phyloP scores from a whole-genome alignment of 768 basidiomycete species.

The Rhodocollybia butyracea region DNA sequence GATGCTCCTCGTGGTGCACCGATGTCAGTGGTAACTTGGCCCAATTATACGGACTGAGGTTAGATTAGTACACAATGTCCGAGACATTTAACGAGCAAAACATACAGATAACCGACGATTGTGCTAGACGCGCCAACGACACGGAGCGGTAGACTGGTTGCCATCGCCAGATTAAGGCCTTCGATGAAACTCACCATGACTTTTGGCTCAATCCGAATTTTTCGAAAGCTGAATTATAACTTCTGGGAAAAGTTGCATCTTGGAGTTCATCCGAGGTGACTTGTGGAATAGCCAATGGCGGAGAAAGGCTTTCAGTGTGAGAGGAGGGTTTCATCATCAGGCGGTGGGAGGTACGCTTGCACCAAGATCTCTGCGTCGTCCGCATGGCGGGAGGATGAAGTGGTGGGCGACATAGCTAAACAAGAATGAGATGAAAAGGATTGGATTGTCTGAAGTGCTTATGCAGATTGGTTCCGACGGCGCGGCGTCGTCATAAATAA shows the following conservation, averaged over 20 bases:
- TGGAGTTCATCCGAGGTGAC: slow-evolving; percentile 8
- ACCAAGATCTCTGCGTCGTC: background rate
- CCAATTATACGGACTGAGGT: slow-evolving; percentile 21
- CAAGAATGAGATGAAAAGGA: too few species aligned
- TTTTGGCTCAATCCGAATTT: slow-evolving; percentile 12
- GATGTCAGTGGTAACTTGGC: slow-evolving; percentile 15
- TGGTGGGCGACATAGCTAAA: too few species aligned
- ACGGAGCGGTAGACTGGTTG: slow-evolving; percentile 20
- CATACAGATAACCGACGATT: slow-evolving; percentile 21
- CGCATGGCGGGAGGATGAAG: background rate
- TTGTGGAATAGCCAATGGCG: slow-evolving; percentile 15
- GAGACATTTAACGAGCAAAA: background rate
- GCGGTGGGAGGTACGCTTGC: background rate
- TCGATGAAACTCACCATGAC: slow-evolving; percentile 19
- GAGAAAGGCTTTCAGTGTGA: background rate
- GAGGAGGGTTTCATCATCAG: background rate
- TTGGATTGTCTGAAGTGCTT: background rate
- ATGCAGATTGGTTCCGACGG: background rate
- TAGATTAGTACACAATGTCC: background rate
- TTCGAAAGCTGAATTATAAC: slow-evolving; percentile 13
- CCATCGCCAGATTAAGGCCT: slow-evolving; percentile 23
- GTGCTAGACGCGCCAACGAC: slow-evolving; percentile 17
- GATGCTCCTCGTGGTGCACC: slow-evolving; percentile 12
- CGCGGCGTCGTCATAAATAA: background rate
- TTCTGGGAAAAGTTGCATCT: slow-evolving; percentile 18